These are phyloP conservation scores for Phytophthora sp. DNA, from an alignment of 352 stramenopile genomes.

Conservation along the genomic window DNA sequence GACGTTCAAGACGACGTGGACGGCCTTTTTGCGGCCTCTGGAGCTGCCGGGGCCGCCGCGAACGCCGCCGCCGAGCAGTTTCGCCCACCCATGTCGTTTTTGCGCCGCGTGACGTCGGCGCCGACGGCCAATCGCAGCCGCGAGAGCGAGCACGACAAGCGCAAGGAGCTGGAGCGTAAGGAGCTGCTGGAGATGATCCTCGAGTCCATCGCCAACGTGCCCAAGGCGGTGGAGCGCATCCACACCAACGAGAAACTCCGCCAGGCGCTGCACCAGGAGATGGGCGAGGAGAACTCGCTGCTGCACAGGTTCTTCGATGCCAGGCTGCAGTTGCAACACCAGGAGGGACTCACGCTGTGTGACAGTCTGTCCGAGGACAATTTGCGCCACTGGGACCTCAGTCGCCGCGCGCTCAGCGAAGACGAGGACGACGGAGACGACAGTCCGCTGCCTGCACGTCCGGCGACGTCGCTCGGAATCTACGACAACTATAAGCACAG, in stretches of 20 bases:
- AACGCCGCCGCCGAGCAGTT: constrained; percentile 10
- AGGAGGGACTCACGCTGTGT: constrained; percentile 11
- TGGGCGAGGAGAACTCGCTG: constrained; percentile 55
- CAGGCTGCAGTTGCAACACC: constrained; percentile 1
- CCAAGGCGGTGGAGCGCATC: constrained; percentile 71
- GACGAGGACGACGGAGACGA: constrained; percentile 10
- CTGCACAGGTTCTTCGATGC: constrained; percentile 58
- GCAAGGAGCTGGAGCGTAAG: constrained; percentile 65
- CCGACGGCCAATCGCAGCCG: constrained; percentile 10
- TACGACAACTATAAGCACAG: constrained; percentile 23
- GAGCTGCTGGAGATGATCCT: constrained; percentile 80
- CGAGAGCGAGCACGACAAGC: constrained; percentile 44
- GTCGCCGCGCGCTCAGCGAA: not conserved
- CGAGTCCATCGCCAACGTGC: constrained; percentile 76
- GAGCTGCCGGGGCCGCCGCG: not conserved
- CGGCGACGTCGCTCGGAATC: constrained; percentile 1
- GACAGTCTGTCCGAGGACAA: constrained; percentile 33
- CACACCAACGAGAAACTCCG: constrained; percentile 72
- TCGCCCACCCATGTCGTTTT: constrained; percentile 46
- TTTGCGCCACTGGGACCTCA: constrained; percentile 18
- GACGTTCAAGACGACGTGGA: not conserved
- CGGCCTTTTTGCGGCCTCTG: constrained; percentile 1
- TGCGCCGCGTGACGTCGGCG: constrained; percentile 33
- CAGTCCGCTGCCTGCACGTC: not conserved
- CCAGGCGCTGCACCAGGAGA: constrained; percentile 60